A percentile compares a stretch with the other conserved stretches of the same genome.
These are phyloP conservation scores for Hymenoscyphus salicellus DNA, from an alignment of 2,329 filamentous ascomycete species.

Conservation along the genomic window DNA sequence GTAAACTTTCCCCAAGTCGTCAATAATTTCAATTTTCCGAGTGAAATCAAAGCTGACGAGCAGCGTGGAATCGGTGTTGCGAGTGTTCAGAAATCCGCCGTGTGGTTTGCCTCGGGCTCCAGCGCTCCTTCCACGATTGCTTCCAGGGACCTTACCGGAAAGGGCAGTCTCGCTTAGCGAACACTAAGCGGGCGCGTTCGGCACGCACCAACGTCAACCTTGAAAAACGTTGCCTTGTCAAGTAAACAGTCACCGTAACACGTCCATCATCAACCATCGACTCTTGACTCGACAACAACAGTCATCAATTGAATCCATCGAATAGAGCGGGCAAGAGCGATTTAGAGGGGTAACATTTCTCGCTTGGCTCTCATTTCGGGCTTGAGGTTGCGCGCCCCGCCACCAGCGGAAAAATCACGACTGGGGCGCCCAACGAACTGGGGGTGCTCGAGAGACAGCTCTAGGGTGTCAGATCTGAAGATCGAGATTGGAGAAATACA, in stretches of 20 bases:
- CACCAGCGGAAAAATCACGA: background rate
- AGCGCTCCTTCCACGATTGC: background rate
- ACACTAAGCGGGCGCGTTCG: background rate
- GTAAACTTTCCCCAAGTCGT: background rate
- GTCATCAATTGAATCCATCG: background rate
- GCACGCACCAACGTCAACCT: background rate
- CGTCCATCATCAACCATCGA: background rate
- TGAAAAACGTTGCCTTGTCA: background rate
- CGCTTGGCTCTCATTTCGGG: background rate
- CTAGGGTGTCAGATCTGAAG: background rate
- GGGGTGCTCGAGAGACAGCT: background rate
- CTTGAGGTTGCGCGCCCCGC: background rate
- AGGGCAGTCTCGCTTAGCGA: background rate
- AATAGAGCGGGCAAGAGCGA: background rate
- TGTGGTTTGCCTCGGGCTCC: background rate
- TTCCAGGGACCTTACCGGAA: background rate
- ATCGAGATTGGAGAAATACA: background rate
- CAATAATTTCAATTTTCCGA: background rate
- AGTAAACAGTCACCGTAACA: background rate
- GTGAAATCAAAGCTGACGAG: background rate
- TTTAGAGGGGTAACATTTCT: background rate
- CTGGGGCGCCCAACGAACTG: background rate
- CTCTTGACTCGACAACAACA: background rate
- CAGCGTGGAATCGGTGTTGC: background rate
- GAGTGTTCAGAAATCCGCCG: background rate